Conservation (phyloP, 768 basidiomycete genomes). For the Tricholoma furcatifolium region DNA sequence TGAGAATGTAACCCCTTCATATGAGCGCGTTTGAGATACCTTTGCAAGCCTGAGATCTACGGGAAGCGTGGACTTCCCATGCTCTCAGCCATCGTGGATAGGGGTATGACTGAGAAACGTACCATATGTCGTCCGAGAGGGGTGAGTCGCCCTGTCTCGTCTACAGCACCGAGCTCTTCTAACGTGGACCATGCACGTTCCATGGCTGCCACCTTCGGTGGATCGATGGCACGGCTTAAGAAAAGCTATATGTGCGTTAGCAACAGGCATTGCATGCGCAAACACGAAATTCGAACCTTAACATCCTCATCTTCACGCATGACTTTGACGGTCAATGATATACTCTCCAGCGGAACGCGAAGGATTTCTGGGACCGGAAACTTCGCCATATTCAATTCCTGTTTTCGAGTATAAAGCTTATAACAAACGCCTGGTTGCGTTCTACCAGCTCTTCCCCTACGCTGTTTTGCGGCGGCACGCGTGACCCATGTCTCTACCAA, state of each 20-base stretch:
- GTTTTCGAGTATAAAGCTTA: conserved; percentile 79
- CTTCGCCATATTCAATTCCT: conserved; percentile 63
- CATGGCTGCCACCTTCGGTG: conserved; percentile 74
- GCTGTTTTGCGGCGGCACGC: conserved; percentile 76
- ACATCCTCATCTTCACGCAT: conserved; percentile 78
- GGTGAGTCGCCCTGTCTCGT: conserved; percentile 62
- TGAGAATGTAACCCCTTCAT: neutral
- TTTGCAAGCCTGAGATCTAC: conserved; percentile 87
- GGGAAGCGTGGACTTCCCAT: conserved; percentile 71
- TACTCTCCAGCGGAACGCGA: conserved; percentile 80
- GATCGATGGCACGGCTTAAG: conserved; percentile 76
- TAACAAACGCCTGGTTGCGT: conserved; percentile 82
- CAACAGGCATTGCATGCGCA: neutral
- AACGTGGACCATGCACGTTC: conserved; percentile 74
- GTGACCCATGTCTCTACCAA: conserved; percentile 81
- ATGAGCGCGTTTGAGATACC: conserved; percentile 32
- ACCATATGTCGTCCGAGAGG: conserved; percentile 83
- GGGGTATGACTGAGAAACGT: conserved; percentile 15
- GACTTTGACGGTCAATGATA: conserved; percentile 80
- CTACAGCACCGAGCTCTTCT: conserved; percentile 76
- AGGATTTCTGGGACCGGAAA: conserved; percentile 89
- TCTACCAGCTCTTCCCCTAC: conserved; percentile 88
- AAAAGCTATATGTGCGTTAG: conserved; percentile 44
- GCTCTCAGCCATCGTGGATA: conserved; percentile 1
- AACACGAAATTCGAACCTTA: conserved; percentile 43